Conservation (phyloP, 2,329 filamentous ascomycete genomes). For the Neurospora crassa region DNA sequence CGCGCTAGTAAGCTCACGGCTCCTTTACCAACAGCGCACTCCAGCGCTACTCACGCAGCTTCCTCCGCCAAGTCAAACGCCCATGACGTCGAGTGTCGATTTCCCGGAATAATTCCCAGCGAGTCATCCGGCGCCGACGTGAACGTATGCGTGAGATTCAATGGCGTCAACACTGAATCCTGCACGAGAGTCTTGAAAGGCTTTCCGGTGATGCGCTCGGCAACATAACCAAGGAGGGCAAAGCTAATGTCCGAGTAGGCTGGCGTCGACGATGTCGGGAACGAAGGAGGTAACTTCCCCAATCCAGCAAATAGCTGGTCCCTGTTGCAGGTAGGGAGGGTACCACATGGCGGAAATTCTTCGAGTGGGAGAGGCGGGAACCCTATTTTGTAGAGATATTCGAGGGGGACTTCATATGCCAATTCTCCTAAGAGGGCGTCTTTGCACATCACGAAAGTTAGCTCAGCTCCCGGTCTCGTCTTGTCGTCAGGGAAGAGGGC, state of each 20-base stretch:
- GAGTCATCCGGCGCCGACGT: constrained; percentile 22
- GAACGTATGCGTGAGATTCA: constrained; percentile 25
- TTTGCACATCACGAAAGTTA: neutral
- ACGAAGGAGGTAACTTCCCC: constrained; percentile 20
- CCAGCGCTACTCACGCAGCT: constrained; percentile 17
- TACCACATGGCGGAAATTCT: constrained; percentile 24
- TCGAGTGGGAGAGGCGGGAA: constrained; percentile 19
- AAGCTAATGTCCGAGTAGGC: constrained; percentile 30
- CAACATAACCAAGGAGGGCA: constrained; percentile 26
- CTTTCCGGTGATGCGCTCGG: constrained; percentile 26
- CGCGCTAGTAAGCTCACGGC: neutral
- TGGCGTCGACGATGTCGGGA: constrained; percentile 25
- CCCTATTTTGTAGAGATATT: constrained; percentile 16
- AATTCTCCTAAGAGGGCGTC: constrained; percentile 19
- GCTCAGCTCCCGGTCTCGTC: no score
- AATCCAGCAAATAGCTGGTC: constrained; percentile 10
- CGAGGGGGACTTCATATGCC: constrained; percentile 12
- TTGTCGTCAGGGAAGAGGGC: no score
- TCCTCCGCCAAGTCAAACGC: constrained; percentile 23
- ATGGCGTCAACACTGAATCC: constrained; percentile 23
- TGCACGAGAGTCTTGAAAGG: constrained; percentile 22
- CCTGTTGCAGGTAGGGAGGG: constrained; percentile 22
- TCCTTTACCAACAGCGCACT: neutral
- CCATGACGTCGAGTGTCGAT: constrained; percentile 22
- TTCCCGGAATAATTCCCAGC: constrained; percentile 26